Evolutionary conservation across 2,329 filamentous ascomycete genomes (phyloP).

Genomic region (Colletotrichum tropicicola): DNA sequence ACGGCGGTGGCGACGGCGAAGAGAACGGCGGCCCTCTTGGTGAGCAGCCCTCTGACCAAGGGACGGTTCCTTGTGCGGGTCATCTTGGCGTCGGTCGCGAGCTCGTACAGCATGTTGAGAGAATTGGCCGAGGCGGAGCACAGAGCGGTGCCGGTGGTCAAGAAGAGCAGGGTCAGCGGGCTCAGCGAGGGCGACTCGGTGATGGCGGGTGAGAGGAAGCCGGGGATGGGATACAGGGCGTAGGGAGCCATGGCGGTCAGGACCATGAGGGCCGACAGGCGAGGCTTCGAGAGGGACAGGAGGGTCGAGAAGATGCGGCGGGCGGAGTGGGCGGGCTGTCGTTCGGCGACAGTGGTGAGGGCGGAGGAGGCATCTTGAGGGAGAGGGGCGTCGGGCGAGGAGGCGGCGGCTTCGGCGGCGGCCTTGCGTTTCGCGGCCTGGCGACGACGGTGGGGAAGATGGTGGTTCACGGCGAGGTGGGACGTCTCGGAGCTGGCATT

Average conservation of each 20-base stretch:
- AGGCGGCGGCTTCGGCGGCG: conserved; percentile 7
- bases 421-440: conserved; percentile 29
- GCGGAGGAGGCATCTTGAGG: conserved; percentile 63
- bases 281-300: conserved; percentile 93
- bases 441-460: conserved; percentile 30
- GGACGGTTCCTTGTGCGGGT: conserved; percentile 90
- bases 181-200: conserved; percentile 81
- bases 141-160: conserved; percentile 88
- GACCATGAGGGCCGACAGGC: conserved; percentile 89
- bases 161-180: conserved; percentile 89
- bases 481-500: conserved; percentile 7
- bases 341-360: conserved; percentile 61
- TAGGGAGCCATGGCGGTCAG: conserved; percentile 92
- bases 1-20: conserved; percentile 82
- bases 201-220: conserved; percentile 76
- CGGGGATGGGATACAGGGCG: conserved; percentile 90
- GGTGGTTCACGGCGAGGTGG: conserved; percentile 13
- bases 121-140: conserved; percentile 93
- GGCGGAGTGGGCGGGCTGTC: conserved; percentile 58
- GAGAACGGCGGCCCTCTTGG: conserved; percentile 72
- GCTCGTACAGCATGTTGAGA: conserved; percentile 97
- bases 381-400: conserved; percentile 40
- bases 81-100: conserved; percentile 90
- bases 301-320: conserved; percentile 80
- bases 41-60: conserved; percentile 83